These are phyloP conservation scores for Macrolepiota fuliginosa DNA, from an alignment of 768 basidiomycete genomes.

Conservation along the genomic window DNA sequence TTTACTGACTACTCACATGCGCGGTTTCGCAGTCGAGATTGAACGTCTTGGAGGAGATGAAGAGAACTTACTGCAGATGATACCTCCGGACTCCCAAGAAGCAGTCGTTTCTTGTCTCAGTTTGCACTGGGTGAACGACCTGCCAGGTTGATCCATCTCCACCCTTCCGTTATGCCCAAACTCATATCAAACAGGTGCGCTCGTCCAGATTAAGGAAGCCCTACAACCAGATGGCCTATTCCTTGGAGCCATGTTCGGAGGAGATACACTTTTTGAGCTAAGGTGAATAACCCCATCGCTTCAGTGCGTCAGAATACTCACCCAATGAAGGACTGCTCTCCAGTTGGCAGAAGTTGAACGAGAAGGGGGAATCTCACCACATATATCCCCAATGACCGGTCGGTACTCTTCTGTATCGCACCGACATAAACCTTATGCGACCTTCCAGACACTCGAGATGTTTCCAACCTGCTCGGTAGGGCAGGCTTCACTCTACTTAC, in stretches of 20 bases:
- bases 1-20: constrained; percentile 8
- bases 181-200: constrained; percentile 48
- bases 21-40: constrained; percentile 58
- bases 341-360: constrained; percentile 94
- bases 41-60: constrained; percentile 82
- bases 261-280: constrained; percentile 94
- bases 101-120: constrained; percentile 89
- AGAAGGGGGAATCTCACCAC: constrained; percentile 95
- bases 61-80: constrained; percentile 65
- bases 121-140: constrained; percentile 97
- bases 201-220: constrained; percentile 84
- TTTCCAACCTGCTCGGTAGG: constrained; percentile 88
- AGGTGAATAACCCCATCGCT: constrained; percentile 38
- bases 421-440: background rate
- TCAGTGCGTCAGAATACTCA: constrained; percentile 2
- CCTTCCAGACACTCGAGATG: constrained; percentile 78
- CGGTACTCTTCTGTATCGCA: constrained; percentile 16
- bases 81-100: constrained; percentile 79
- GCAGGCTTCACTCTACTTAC: constrained; percentile 94
- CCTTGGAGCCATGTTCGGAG: constrained; percentile 91
- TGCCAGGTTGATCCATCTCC: constrained; percentile 65
- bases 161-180: background rate
- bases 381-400: constrained; percentile 98
- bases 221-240: constrained; percentile 92
- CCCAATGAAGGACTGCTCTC: constrained; percentile 69